These are phyloP conservation scores for Ustilago trichophora DNA, from an alignment of 1,284 basidiomycete species.

Conservation along the genomic window DNA sequence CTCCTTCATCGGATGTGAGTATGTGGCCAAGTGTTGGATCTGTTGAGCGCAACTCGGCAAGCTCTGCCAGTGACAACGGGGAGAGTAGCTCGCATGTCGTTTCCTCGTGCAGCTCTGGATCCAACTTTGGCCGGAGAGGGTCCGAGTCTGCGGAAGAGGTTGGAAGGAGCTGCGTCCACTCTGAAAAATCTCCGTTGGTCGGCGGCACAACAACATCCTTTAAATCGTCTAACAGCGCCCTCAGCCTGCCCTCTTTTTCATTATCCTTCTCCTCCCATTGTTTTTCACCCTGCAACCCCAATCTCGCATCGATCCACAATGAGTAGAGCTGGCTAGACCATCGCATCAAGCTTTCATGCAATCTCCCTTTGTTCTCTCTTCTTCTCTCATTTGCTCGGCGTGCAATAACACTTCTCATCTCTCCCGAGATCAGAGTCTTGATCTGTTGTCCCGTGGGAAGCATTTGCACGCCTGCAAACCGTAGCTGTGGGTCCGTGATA, in stretches of 20 bases:
- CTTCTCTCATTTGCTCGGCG: not conserved
- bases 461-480: constrained; percentile 2
- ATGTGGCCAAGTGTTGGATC: not conserved
- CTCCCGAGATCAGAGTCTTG: constrained; percentile 21
- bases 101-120: no score
- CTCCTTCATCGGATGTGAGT: not conserved
- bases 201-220: not conserved
- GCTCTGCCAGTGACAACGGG: not conserved
- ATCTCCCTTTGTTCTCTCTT: not conserved
- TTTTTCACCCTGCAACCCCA: not conserved
- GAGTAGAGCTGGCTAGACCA: constrained; percentile 10
- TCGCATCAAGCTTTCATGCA: constrained; percentile 19
- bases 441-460: constrained; percentile 27
- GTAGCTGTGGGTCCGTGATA: constrained; percentile 5
- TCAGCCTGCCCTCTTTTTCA: not conserved
- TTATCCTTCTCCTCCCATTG: not conserved
- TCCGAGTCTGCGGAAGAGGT: not conserved
- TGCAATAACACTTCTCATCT: constrained; percentile 1
- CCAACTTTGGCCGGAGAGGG: no score
- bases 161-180: constrained; percentile 22
- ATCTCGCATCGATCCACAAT: not conserved
- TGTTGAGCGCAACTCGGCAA: not conserved
- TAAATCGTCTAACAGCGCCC: constrained; percentile 7
- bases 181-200: constrained; percentile 9
- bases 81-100: not conserved